These are phyloP conservation scores for Myxozyma lipomycoides DNA, from an alignment of 805 yeast species.

Conservation along the genomic window DNA sequence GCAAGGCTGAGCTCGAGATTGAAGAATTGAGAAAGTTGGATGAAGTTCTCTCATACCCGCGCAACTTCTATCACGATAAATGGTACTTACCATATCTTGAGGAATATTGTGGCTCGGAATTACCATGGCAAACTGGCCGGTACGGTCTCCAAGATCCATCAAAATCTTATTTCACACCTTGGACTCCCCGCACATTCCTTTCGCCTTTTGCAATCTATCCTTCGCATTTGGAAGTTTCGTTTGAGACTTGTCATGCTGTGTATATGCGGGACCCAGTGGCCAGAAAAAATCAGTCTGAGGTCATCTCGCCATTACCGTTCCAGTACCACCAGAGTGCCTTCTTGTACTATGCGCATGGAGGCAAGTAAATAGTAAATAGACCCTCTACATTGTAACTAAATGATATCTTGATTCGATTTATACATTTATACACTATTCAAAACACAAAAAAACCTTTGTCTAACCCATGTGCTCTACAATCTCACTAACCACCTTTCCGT, in stretches of 20 bases:
- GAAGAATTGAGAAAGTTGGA: constrained; percentile 7
- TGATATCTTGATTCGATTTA: background rate
- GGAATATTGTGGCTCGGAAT: constrained; percentile 20
- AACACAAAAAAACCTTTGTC: constrained; percentile 6
- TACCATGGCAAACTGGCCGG: constrained; percentile 79
- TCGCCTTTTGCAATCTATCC: constrained; percentile 92
- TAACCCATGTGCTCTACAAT: constrained; percentile 83
- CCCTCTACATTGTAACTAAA: background rate
- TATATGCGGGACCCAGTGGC: constrained; percentile 96
- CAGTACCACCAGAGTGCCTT: constrained; percentile 88
- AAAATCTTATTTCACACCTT: constrained; percentile 90
- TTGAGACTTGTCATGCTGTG: constrained; percentile 91
- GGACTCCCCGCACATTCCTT: constrained; percentile 90
- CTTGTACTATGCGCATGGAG: constrained; percentile 84
- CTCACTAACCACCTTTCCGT: constrained; percentile 59
- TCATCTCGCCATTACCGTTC: constrained; percentile 80
- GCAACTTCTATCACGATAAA: constrained; percentile 24
- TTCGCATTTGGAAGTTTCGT: constrained; percentile 84
- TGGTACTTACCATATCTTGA: constrained; percentile 26
- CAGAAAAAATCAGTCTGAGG: constrained; percentile 94
- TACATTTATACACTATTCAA: background rate
- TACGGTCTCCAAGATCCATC: constrained; percentile 75
- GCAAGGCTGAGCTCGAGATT: background rate
- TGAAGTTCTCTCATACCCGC: constrained; percentile 19
- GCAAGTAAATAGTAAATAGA: constrained; percentile 32